These are phyloP conservation scores for Pseudogymnoascus sp. DNA, from an alignment of 2,329 filamentous ascomycete species.

Conservation along the genomic window DNA sequence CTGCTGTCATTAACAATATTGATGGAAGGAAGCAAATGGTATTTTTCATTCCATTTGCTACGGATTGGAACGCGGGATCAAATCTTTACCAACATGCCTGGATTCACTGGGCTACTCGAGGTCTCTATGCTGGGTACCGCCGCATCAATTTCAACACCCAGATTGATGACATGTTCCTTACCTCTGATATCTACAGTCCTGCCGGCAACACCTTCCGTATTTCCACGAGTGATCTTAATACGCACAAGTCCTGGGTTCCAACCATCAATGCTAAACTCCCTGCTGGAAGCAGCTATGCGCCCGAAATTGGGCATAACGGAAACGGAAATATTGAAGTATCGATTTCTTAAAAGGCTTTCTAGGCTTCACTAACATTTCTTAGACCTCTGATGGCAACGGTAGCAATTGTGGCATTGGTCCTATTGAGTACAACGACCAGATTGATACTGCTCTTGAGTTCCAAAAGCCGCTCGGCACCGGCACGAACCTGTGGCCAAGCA, in stretches of 20 bases:
- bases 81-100: constrained; percentile 55
- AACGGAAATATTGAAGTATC: constrained; percentile 41
- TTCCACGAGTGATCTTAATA: constrained; percentile 39
- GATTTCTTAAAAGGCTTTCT: no score
- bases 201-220: constrained; percentile 43
- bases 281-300: constrained; percentile 43
- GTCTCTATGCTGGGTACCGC: constrained; percentile 35
- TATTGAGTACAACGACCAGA: constrained; percentile 40
- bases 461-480: constrained; percentile 44
- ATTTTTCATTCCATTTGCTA: constrained; percentile 48
- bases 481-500: constrained; percentile 40
- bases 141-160: constrained; percentile 23
- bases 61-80: constrained; percentile 40
- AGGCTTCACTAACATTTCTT: constrained; percentile 12
- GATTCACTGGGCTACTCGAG: constrained; percentile 56
- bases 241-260: constrained; percentile 37
- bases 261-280: constrained; percentile 41
- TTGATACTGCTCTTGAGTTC: constrained; percentile 40
- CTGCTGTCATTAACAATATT: constrained; percentile 54
- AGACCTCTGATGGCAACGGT: neutral
- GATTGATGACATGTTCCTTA: constrained; percentile 56
- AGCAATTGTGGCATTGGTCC: constrained; percentile 22
- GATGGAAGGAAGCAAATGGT: constrained; percentile 53
- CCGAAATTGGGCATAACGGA: constrained; percentile 51
- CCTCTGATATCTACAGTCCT: constrained; percentile 43